Evolutionary conservation across 192 early-diverging fungal genomes (phyloP).

Genomic region (Haplosporangium gracile): DNA sequence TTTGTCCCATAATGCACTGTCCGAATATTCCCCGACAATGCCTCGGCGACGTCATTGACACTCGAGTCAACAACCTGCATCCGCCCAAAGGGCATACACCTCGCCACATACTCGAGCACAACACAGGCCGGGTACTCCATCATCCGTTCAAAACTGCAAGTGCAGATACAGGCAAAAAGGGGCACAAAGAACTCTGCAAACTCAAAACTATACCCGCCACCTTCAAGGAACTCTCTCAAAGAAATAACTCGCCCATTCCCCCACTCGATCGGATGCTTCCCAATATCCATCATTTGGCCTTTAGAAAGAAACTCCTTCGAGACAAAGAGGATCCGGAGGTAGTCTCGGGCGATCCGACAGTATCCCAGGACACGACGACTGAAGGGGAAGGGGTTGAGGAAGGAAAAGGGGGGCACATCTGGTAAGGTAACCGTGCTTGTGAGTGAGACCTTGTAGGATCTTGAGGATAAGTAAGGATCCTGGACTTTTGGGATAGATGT

Average conservation of each 20-base stretch:
- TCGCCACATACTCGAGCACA: constrained; percentile 49
- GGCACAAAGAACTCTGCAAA: constrained; percentile 52
- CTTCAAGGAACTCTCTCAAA: constrained; percentile 39
- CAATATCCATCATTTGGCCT: constrained; percentile 50
- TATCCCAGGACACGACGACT: constrained; percentile 34
- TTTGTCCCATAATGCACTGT: constrained; percentile 43
- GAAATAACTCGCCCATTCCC: constrained; percentile 36
- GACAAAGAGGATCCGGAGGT: constrained; percentile 25
- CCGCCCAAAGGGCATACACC: constrained; percentile 49
- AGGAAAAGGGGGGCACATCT: constrained; percentile 36
- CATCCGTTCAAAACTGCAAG: constrained; percentile 56
- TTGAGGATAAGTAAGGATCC: constrained; percentile 39
- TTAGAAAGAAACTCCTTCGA: constrained; percentile 47
- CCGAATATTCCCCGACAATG: constrained; percentile 22
- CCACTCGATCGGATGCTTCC: constrained; percentile 47
- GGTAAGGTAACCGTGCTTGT: constrained; percentile 36
- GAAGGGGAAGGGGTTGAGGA: constrained; percentile 45
- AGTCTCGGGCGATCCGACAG: constrained; percentile 35
- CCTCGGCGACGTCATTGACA: constrained; percentile 32
- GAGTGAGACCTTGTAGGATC: constrained; percentile 40
- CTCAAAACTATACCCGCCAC: constrained; percentile 43
- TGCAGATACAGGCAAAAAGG: constrained; percentile 52
- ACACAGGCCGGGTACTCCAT: constrained; percentile 52
- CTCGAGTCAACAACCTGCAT: constrained; percentile 39
- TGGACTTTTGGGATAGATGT: constrained; percentile 8